A percentile compares a stretch with the other conserved stretches of the same genome.
phyloP scores from a whole-genome alignment of 192 early-diverging fungal species.

The Phycomyces blakesleeanus region DNA sequence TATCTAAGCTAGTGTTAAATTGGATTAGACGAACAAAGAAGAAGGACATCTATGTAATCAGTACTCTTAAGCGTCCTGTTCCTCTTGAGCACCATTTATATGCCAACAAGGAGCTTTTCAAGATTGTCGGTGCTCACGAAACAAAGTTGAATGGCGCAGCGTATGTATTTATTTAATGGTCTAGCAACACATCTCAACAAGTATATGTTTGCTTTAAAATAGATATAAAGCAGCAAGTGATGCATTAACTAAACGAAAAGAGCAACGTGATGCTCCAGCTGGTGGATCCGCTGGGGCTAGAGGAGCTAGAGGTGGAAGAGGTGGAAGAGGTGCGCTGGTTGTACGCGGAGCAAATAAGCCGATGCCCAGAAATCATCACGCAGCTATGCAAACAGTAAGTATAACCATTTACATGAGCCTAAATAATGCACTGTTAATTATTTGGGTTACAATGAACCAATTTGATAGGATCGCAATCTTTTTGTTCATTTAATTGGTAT shows the following conservation, averaged over 20 bases:
- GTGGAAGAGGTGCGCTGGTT: slow-evolving; percentile 45
- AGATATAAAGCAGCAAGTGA: slow-evolving; percentile 76
- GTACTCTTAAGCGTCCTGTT: slow-evolving; percentile 86
- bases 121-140: slow-evolving; percentile 83
- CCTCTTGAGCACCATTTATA: slow-evolving; percentile 95
- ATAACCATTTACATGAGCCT: slow-evolving; percentile 21
- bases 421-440: no score
- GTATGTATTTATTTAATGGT: slow-evolving; percentile 24
- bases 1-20: not conserved
- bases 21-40: slow-evolving; percentile 85
- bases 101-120: slow-evolving; percentile 78
- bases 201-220: not conserved
- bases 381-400: slow-evolving; percentile 35
- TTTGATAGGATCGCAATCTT: slow-evolving; percentile 63
- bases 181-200: not conserved
- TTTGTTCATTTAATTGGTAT: slow-evolving; percentile 78
- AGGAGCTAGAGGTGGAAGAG: slow-evolving; percentile 38
- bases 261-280: slow-evolving; percentile 35
- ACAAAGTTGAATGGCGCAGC: slow-evolving; percentile 46
- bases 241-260: slow-evolving; percentile 60
- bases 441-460: no score
- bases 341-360: slow-evolving; percentile 41
- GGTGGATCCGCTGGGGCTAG: slow-evolving; percentile 46
- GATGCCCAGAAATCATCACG: slow-evolving; percentile 33
- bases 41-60: slow-evolving; percentile 97